These are phyloP conservation scores for Didymella pomorum DNA, from an alignment of 2,329 filamentous ascomycete species.

Conservation along the genomic window DNA sequence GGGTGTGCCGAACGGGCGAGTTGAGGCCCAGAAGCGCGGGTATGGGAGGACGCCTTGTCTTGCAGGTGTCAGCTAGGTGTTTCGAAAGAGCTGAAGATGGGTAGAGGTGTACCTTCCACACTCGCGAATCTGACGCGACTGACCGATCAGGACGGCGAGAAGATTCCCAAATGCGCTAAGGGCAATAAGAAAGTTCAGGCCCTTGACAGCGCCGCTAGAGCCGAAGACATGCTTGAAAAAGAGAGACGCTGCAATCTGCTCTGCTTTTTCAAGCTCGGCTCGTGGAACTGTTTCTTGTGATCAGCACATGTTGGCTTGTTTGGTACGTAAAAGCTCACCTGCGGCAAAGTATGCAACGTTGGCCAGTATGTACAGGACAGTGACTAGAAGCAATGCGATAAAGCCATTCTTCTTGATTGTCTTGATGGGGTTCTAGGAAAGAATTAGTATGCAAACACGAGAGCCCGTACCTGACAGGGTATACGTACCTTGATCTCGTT, in stretches of 20 bases:
- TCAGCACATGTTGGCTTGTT: not conserved
- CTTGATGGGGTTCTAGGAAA: constrained; percentile 59
- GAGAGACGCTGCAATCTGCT: constrained; percentile 62
- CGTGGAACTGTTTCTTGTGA: constrained; percentile 54
- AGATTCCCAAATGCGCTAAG: constrained; percentile 68
- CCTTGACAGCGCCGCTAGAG: constrained; percentile 56
- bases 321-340: constrained; percentile 35
- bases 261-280: constrained; percentile 58
- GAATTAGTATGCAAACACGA: not conserved
- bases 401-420: constrained; percentile 59
- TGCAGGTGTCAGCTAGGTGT: not conserved
- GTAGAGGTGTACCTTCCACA: constrained; percentile 54
- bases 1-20: constrained; percentile 68
- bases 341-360: constrained; percentile 70
- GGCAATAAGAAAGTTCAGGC: constrained; percentile 65
- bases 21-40: constrained; percentile 68
- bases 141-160: constrained; percentile 63
- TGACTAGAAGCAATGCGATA: constrained; percentile 59
- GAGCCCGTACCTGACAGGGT: too few relatives aligned
- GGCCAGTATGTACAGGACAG: constrained; percentile 64
- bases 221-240: constrained; percentile 68
- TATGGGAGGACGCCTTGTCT: constrained; percentile 68
- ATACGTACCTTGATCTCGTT: constrained; percentile 62
- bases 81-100: too few relatives aligned
- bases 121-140: constrained; percentile 66